A percentile compares a stretch with the other conserved stretches of the same genome.
Conservation (phyloP, 169 alveolate species). For the Eimeria falciformis region DNA sequence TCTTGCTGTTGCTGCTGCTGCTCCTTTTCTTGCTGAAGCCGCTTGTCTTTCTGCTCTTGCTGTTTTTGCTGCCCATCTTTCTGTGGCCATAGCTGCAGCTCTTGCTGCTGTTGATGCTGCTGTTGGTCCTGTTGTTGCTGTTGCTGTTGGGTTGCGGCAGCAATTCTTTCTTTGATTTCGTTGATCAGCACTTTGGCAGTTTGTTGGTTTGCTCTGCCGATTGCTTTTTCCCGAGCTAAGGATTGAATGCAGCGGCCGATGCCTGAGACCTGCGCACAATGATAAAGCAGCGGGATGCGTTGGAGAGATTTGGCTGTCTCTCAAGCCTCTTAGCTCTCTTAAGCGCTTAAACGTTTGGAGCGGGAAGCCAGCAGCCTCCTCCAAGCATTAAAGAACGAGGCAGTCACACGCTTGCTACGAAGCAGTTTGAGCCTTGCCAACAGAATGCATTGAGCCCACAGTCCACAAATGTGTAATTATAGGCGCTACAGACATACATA, state of each 20-base stretch:
- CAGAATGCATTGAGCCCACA: too few species aligned
- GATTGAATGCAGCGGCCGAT: conserved; percentile 12
- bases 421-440: too few species aligned
- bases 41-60: background rate
- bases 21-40: background rate
- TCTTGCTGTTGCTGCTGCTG: background rate
- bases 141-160: conserved; percentile 31
- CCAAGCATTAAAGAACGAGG: background rate
- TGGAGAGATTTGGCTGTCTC: background rate
- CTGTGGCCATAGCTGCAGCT: background rate
- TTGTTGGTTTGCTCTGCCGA: background rate
- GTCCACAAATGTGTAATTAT: background rate
- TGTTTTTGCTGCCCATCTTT: background rate
- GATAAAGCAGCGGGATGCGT: background rate
- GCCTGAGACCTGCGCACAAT: background rate
- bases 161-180: background rate
- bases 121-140: conserved; percentile 11
- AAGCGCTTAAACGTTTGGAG: background rate
- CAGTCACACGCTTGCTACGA: background rate
- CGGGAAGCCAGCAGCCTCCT: background rate
- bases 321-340: background rate
- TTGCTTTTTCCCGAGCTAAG: background rate
- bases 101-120: conserved; percentile 34
- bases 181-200: background rate
- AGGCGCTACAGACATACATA: background rate